Evolutionary conservation across 2,329 filamentous ascomycete genomes (phyloP), one percentile per base, ranked within the genome.

Genomic region (Venturia nashicola): DNA sequence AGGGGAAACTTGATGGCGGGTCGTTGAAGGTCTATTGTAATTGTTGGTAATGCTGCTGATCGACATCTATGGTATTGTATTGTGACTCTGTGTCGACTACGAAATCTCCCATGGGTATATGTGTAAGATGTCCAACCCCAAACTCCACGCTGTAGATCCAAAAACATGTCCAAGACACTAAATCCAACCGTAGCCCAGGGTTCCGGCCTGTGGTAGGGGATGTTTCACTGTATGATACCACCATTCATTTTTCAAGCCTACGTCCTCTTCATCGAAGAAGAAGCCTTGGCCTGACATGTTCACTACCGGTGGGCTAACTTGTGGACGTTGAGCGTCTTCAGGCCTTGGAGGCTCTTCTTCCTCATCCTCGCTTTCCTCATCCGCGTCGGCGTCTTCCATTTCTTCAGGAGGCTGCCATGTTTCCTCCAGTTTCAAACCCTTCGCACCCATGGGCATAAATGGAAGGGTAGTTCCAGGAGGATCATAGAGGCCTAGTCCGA

Each of bases 401-500:
- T 69, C 67, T 59, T 72, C 71, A 5, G 86, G 87, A 20, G 81
- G 89, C 73, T 84, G 87, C 88, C 82, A 93, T 0, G 88, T 89
- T 72, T 92, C 89, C 74, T 93, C 89, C 3, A 94, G 77, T 72
- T 91, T 93, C 68, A 93, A 77, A 0, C 89, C 89, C 73, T 90
- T 90, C 65, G 89, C 88, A 20, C 77, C 79, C 68, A 66, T 14
- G 61, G 71, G 71, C 51, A 77, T 75, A 68, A 79, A 80, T 1
- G 77, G 72, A 8, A 82, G 76, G 32, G 82, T 81, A 59, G 51
- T 62, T 86, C 74, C 20, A 0, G 88, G 88, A 5, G 83, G 78
- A 69, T 91, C 89, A 73, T 94, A 94, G 0, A 94, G 81, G 0
- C 90, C 90, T 82, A 94, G 87, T 23, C 89, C 89, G n/a, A 91